These are phyloP conservation scores for Mycena sanguinolenta DNA, from an alignment of 768 basidiomycete species.

Conservation along the genomic window DNA sequence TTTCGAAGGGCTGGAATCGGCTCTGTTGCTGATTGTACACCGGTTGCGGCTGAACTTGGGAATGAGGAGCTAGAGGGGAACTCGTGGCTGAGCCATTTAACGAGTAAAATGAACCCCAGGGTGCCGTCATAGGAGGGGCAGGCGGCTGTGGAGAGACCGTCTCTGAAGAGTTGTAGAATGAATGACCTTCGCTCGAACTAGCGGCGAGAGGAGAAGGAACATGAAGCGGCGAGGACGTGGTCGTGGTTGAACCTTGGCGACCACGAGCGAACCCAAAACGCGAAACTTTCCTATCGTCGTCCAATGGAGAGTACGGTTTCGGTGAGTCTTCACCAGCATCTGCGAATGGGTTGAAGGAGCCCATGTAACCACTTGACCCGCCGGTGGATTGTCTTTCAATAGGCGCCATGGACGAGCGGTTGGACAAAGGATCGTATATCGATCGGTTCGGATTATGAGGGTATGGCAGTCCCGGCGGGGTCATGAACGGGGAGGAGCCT, in stretches of 20 bases:
- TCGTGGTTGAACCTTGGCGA: slow-evolving; percentile 67
- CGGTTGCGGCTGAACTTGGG: slow-evolving; percentile 57
- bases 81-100: slow-evolving; percentile 61
- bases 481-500: slow-evolving; percentile 51
- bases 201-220: slow-evolving; percentile 67
- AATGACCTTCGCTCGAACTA: slow-evolving; percentile 60
- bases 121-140: slow-evolving; percentile 45
- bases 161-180: slow-evolving; percentile 58
- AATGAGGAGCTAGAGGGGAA: slow-evolving; percentile 64
- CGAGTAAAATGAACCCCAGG: slow-evolving; percentile 34
- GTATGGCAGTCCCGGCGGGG: slow-evolving; percentile 69
- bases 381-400: slow-evolving; percentile 62
- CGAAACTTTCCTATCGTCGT: slow-evolving; percentile 81
- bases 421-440: slow-evolving; percentile 66
- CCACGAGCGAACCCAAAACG: slow-evolving; percentile 87
- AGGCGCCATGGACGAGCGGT: slow-evolving; percentile 50
- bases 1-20: slow-evolving; percentile 70
- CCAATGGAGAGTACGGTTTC: slow-evolving; percentile 56
- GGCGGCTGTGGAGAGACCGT: slow-evolving; percentile 47
- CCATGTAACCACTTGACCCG: slow-evolving; percentile 67
- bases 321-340: slow-evolving; percentile 66
- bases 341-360: slow-evolving; percentile 87
- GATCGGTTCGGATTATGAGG: slow-evolving; percentile 62
- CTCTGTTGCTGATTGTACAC: slow-evolving; percentile 51
- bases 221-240: slow-evolving; percentile 71